A percentile compares a stretch with the other conserved stretches of the same genome.
phyloP scores from a whole-genome alignment of 306 rosid genomes.

The Mimosa bimucronata region DNA sequence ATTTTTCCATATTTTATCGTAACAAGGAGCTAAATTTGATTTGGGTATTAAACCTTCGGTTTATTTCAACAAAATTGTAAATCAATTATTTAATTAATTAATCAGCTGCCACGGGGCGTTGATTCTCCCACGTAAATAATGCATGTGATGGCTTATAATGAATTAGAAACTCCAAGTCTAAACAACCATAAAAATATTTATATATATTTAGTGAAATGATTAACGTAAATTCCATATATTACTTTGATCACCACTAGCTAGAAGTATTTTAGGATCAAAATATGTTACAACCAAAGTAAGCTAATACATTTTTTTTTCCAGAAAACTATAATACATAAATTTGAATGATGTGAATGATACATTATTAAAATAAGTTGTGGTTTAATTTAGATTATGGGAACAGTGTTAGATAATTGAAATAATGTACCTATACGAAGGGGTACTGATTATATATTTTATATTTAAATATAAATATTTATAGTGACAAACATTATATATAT shows the following conservation, averaged over 20 bases:
- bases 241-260: too few relatives aligned
- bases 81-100: neutral
- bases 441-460: neutral
- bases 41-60: neutral
- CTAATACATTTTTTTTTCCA: too few relatives aligned
- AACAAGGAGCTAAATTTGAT: conserved; percentile 18
- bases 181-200: neutral
- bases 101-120: neutral
- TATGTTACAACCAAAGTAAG: neutral
- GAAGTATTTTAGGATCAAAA: neutral
- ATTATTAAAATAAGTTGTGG: neutral
- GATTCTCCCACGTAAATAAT: neutral
- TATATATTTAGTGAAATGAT: neutral
- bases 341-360: neutral
- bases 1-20: neutral
- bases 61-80: neutral
- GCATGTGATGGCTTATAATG: neutral
- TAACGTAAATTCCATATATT: neutral
- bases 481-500: too few relatives aligned
- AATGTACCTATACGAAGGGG: neutral
- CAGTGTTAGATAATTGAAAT: neutral
- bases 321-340: neutral
- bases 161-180: neutral
- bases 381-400: neutral
- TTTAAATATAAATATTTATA: neutral